Base-by-base conservation (phyloP, 805 yeast genomes). In the Ogataea zsoltii region DNA sequence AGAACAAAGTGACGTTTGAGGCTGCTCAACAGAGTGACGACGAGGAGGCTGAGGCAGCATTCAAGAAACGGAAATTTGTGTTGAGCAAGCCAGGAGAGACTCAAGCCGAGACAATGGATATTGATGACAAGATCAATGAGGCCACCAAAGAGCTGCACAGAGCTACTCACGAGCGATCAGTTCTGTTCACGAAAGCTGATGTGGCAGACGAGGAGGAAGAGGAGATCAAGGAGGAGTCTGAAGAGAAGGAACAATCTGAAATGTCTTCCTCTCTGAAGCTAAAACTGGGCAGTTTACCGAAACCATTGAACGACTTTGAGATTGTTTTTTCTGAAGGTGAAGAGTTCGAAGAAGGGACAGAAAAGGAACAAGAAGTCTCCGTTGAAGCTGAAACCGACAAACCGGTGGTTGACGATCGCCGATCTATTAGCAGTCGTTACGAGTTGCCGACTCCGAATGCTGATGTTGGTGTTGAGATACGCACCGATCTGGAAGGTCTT, bases 291-390 rank as follows among this genome's bases (percentile, higher is more conserved):
- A 28, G 26, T n/a, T 33, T 56, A 12, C 56, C 61, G 1, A 50
- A 45, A 16, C 62, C 63, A 2, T 29, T 49, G 36, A 75, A 77
- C 49, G 78, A 76, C 40, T 76, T 72, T 49, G 79, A 76, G 45
- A 60, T 76, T 7, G 53, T 61, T 1, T 48, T 63, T 3, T 71
- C 65, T 4, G 71, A 66, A 3, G 66, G 57, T 25, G 48, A 46
- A n/a, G 3, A 39, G 41, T 5, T 21, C 7, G 23, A 42, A 58
- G 5, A 31, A 63, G 6, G 41, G 15, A 4, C 6, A 9, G 28
- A 34, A 11, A 34, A 19, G 10, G 33, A 7, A 14, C 25, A 33
- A 25, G 7, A 6, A 37, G 7, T 15, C 25, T 32, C 13, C 3
- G 33, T 25, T 15, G 25, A 13, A 21, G n/a, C n/a, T 21, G 25